Evolutionary conservation across 441 rosid genomes (phyloP), one percentile per base, ranked within the genome.

Genomic region (Codiaeum variegatum): DNA sequence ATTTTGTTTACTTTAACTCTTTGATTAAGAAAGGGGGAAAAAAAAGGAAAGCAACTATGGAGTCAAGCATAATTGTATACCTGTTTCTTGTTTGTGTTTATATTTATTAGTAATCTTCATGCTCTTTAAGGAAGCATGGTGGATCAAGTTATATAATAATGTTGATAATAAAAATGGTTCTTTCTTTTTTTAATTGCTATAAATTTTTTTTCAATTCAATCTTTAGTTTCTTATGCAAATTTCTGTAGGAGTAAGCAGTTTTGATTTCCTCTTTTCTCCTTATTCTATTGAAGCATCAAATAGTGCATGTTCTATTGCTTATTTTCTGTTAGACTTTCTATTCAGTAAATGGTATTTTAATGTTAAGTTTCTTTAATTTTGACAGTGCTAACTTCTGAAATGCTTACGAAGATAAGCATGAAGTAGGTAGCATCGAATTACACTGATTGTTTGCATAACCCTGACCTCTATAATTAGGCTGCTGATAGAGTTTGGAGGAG

Each of bases 401-500:
- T 78, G 82, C 73, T 90, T 69, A 80, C 76, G 77, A 80, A 73
- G 29, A 26, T 64, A 12, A 21, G 32, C 0, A 8, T 13, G 28
- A 73, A 75, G 42, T 67, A 80, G 74, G 74, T 72, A 29, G 62
- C 75, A 21, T 12, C 75, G 38, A 73, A 74, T 58, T 86, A 81
- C n/a, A n/a, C 55, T 67, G 55, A 67, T 75, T 29, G 3, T 1
- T 31, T 73, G 19, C 72, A 29, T 66, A 69, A 49, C 18, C 70
- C 60, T 78, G 69, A 77, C 69, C 67, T 19, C 63, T 24, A 56
- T 54, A 74, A 81, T 44, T 77, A 95, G 99, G 98, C 99, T 85
- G 99, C 99, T 44, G 99, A 98, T 68, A 93, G 99, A 87, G 89
- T 95, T 40, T 95, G 99, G 99, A 87, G 99, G 85, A 98, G 93